A percentile compares a stretch with the other conserved stretches of the same genome.
Conservation (phyloP, 164 flowering plant genomes). For the Nymphaea thermarum region DNA sequence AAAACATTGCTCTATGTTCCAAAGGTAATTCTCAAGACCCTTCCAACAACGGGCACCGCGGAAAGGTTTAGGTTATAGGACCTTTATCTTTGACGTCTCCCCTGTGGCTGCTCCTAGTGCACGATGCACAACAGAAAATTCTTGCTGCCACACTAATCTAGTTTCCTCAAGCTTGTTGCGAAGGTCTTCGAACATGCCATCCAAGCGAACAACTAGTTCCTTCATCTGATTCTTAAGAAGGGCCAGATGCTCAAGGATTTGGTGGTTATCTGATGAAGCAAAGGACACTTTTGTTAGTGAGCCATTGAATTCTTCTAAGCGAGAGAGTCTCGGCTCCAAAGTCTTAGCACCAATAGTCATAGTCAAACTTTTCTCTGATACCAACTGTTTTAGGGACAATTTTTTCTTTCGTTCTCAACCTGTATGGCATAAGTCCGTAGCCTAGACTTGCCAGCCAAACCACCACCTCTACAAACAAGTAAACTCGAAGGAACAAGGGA, state of each 20-base stretch:
- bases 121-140: not conserved
- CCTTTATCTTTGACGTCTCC: not conserved
- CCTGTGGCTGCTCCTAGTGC: not conserved
- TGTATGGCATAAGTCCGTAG: too few species aligned
- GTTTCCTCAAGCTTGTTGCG: not conserved
- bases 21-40: slow-evolving; percentile 7
- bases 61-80: slow-evolving; percentile 6
- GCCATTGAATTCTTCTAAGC: too few species aligned
- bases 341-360: too few species aligned
- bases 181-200: not conserved
- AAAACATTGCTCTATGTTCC: slow-evolving; percentile 11
- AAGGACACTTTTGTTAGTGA: not conserved
- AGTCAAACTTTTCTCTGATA: not conserved
- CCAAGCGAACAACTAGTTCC: not conserved
- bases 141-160: not conserved
- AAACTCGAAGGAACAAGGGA: too few species aligned
- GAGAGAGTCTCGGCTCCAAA: too few species aligned
- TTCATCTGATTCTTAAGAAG: not conserved
- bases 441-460: too few species aligned
- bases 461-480: too few species aligned
- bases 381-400: not conserved
- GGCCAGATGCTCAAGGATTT: not conserved
- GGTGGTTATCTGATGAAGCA: not conserved
- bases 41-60: not conserved
- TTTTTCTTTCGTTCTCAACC: too few species aligned